Conservation (phyloP, 2,329 filamentous ascomycete species). For the Ascochyta pisi region DNA sequence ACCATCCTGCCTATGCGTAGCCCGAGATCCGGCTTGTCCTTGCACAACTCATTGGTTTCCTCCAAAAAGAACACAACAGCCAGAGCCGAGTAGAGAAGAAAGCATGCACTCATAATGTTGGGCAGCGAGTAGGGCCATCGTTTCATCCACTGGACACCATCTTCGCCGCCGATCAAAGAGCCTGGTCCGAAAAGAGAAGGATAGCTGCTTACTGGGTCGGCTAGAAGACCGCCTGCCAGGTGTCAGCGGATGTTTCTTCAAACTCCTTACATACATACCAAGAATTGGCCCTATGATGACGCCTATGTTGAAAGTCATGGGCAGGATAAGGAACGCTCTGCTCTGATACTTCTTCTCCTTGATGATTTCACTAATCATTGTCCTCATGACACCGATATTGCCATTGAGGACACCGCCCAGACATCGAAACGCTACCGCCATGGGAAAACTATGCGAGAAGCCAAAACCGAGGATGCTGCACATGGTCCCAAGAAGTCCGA, state of each 20-base stretch:
- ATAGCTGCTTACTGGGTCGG: conserved; percentile 69
- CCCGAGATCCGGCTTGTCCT: conserved; percentile 51
- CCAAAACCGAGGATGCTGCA: conserved; percentile 73
- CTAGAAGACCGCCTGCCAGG: conserved; percentile 68
- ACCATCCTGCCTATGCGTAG: conserved; percentile 51
- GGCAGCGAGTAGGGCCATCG: conserved; percentile 73
- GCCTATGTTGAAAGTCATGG: conserved; percentile 72
- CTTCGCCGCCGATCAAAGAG: conserved; percentile 62
- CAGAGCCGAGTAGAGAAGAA: conserved; percentile 63
- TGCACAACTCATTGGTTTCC: conserved; percentile 59
- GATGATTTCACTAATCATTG: conserved; percentile 76
- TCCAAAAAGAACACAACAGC: conserved; percentile 70
- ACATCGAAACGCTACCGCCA: conserved; percentile 69
- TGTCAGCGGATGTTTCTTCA: conserved; percentile 21
- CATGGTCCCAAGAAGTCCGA: conserved; percentile 75
- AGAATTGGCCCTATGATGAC: conserved; percentile 55
- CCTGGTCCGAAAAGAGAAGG: conserved; percentile 68
- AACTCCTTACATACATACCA: conserved; percentile 26
- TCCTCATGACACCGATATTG: conserved; percentile 77
- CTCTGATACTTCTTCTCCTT: conserved; percentile 69
- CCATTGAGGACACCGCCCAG: conserved; percentile 74
- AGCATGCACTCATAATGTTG: conserved; percentile 69
- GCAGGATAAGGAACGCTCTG: conserved; percentile 65
- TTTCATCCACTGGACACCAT: conserved; percentile 69
- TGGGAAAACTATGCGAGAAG: conserved; percentile 67